Conservation (phyloP, 2,329 filamentous ascomycete genomes). For the Alternaria arborescens region DNA sequence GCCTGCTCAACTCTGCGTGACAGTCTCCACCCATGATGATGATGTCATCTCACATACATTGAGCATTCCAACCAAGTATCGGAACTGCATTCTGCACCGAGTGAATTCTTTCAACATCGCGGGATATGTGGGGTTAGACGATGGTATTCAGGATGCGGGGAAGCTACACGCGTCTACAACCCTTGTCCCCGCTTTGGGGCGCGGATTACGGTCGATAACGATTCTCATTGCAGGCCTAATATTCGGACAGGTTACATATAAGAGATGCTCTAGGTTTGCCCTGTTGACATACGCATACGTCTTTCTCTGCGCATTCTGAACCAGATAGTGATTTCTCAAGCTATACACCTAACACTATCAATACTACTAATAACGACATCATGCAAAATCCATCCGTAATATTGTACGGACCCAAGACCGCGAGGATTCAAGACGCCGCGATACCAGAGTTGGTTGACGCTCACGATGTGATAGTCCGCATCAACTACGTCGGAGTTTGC, state of each 20-base stretch:
- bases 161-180: conserved; percentile 28
- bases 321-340: too few relatives aligned
- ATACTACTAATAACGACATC: not conserved
- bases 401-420: conserved; percentile 52
- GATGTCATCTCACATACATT: not conserved
- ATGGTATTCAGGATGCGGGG: conserved; percentile 10
- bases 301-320: not conserved
- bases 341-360: too few relatives aligned
- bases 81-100: not conserved
- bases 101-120: not conserved
- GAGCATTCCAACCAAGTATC: not conserved
- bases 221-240: not conserved
- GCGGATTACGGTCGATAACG: not conserved
- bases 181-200: conserved; percentile 17
- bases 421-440: conserved; percentile 50
- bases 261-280: too few relatives aligned
- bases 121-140: conserved; percentile 11
- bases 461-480: conserved; percentile 55
- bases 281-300: not conserved
- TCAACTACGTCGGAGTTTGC: conserved; percentile 57
- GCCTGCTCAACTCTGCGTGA: too few relatives aligned
- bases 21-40: not conserved
- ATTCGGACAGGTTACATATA: not conserved
- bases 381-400: conserved; percentile 55
- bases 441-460: conserved; percentile 49